These are phyloP conservation scores for Fusarium humuli DNA, from an alignment of 2,329 filamentous ascomycete genomes.

Conservation along the genomic window DNA sequence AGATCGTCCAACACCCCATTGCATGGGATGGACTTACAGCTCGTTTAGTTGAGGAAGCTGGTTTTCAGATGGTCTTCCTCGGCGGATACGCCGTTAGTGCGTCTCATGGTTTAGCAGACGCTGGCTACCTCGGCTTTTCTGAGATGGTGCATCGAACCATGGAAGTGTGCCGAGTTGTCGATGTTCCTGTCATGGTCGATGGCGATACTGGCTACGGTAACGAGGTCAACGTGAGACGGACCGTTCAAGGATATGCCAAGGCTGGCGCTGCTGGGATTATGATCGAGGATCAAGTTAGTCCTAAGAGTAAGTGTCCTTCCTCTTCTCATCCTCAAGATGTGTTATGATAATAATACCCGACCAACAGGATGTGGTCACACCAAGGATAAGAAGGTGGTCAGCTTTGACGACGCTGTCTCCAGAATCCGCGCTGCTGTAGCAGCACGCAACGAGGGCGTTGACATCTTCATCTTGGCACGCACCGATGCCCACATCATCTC, in stretches of 20 bases:
- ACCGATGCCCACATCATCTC: conserved; percentile 57
- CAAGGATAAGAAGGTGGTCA: conserved; percentile 59
- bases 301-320: conserved; percentile 53
- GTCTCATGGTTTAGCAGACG: conserved; percentile 58
- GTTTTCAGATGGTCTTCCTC: conserved; percentile 60
- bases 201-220: conserved; percentile 62
- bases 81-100: conserved; percentile 57
- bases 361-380: conserved; percentile 55
- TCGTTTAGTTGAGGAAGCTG: conserved; percentile 58
- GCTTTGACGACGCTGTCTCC: conserved; percentile 58
- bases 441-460: conserved; percentile 56
- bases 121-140: conserved; percentile 61
- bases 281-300: conserved; percentile 63
- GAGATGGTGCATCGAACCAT: conserved; percentile 61
- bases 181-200: conserved; percentile 59
- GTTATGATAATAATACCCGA: too few relatives aligned
- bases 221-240: conserved; percentile 59
- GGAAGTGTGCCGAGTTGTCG: conserved; percentile 54
- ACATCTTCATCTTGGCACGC: conserved; percentile 59
- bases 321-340: too few relatives aligned
- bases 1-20: conserved; percentile 58
- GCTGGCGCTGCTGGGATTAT: conserved; percentile 55
- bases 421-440: conserved; percentile 59
- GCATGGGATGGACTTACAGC: conserved; percentile 58
- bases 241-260: conserved; percentile 55